These are phyloP conservation scores for Yarrowia sp. DNA, from an alignment of 805 yeast genomes.

Conservation along the genomic window DNA sequence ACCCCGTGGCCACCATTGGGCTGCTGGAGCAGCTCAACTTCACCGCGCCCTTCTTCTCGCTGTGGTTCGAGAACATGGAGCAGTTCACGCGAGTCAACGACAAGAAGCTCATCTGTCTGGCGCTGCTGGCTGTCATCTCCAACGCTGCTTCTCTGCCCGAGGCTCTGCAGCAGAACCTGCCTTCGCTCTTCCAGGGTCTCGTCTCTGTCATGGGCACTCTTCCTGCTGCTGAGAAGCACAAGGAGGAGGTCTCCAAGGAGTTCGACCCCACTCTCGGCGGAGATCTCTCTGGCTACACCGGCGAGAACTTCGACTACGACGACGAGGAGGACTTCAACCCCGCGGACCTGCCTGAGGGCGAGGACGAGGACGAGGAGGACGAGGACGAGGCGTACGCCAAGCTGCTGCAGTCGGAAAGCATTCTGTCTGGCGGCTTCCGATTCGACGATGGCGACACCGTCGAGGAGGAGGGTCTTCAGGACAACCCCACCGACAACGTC, in stretches of 20 bases:
- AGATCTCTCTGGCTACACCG: conserved; percentile 36
- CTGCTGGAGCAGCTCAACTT: conserved; percentile 48
- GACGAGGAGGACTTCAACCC: conserved; percentile 36
- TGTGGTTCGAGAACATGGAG: conserved; percentile 63
- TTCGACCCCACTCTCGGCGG: conserved; percentile 42
- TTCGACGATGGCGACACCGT: conserved; percentile 67
- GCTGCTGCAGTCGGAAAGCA: conserved; percentile 39
- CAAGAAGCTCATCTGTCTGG: conserved; percentile 70
- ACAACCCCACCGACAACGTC: conserved; percentile 72
- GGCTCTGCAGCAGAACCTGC: conserved; percentile 39
- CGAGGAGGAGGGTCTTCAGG: conserved; percentile 77
- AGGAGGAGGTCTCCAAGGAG: conserved; percentile 62
- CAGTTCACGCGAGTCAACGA: conserved; percentile 71
- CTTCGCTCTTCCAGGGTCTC: conserved; percentile 53
- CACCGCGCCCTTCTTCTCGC: conserved; percentile 52
- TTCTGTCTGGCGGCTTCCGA: conserved; percentile 35
- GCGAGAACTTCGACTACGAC: conserved; percentile 43
- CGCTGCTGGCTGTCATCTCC: conserved; percentile 54
- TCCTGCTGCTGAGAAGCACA: conserved; percentile 66
- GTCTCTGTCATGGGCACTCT: conserved; percentile 54
- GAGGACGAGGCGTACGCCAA: conserved; percentile 42
- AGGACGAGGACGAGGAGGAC: conserved; percentile 33
- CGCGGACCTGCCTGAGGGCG: conserved; percentile 36
- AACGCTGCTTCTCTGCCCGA: conserved; percentile 39
- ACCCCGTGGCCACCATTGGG: conserved; percentile 53